Conservation (phyloP, 2,329 filamentous ascomycete genomes). For the Paecilomyces sp. region DNA sequence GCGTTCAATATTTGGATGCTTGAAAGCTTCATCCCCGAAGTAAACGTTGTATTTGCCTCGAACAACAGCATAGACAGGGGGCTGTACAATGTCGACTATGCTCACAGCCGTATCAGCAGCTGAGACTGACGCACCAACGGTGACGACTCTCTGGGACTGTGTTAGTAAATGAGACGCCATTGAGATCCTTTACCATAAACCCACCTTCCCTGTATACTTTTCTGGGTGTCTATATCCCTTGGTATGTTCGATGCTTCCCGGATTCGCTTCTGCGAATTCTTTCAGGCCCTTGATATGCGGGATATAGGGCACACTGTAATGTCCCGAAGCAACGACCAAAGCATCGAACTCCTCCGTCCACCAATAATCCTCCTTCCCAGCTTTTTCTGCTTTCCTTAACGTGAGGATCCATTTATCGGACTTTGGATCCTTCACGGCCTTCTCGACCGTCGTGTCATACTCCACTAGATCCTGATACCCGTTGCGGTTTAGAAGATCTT, state of each 20-base stretch:
- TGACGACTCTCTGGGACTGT: conserved; percentile 45
- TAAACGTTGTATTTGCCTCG: conserved; percentile 48
- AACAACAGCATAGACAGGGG: conserved; percentile 48
- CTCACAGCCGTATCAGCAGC: conserved; percentile 56
- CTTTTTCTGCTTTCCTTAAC: conserved; percentile 34
- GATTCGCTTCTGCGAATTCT: conserved; percentile 30
- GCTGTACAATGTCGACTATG: conserved; percentile 38
- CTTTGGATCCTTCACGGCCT: conserved; percentile 42
- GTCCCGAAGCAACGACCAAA: conserved; percentile 53
- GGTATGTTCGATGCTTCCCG: conserved; percentile 33
- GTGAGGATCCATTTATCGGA: conserved; percentile 47
- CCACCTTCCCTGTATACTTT: conserved; percentile 33
- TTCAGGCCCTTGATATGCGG: conserved; percentile 36
- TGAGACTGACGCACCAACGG: conserved; percentile 59
- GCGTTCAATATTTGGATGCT: conserved; percentile 43
- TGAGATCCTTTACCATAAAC: neutral
- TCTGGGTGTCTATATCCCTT: conserved; percentile 32
- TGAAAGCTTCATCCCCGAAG: conserved; percentile 54
- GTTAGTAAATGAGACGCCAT: neutral
- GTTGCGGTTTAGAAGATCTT: conserved; percentile 47
- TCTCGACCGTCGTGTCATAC: conserved; percentile 55
- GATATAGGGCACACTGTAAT: conserved; percentile 52
- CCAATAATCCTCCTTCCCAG: conserved; percentile 47
- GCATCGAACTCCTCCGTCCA: conserved; percentile 58
- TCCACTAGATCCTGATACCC: conserved; percentile 44